Percentiles rank a stretch among this genome's conserved stretches.
phyloP scores from a whole-genome alignment of 2,329 filamentous ascomycete genomes.

The Ustulina deusta region DNA sequence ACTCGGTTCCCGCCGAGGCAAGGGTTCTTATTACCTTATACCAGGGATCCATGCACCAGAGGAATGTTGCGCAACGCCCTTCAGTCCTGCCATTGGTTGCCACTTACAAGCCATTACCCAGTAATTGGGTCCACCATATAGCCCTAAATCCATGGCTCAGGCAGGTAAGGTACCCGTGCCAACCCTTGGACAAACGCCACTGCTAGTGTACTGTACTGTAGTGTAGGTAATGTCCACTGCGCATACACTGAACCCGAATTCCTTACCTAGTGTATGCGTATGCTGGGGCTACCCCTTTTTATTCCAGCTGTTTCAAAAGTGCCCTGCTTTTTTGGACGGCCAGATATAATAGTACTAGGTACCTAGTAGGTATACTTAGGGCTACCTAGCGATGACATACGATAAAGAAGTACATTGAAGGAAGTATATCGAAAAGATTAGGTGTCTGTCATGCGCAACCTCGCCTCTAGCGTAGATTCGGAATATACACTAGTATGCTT shows the following conservation, averaged over 20 bases:
- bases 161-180: conserved; percentile 13
- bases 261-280: no score
- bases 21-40: conserved; percentile 6
- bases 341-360: no score
- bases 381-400: no score
- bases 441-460: background rate
- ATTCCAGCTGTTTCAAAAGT: conserved; percentile 19
- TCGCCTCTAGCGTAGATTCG: no score
- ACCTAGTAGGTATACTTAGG: no score
- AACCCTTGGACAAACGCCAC: background rate
- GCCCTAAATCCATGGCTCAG: background rate
- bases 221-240: background rate
- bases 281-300: background rate
- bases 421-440: no score
- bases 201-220: no score
- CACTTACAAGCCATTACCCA: conserved; percentile 1
- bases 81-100: conserved; percentile 3
- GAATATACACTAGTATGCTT: no score
- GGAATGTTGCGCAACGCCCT: conserved; percentile 9
- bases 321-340: no score
- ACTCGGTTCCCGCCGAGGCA: conserved; percentile 23
- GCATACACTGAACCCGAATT: background rate
- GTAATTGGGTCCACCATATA: conserved; percentile 4
- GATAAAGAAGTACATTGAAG: no score
- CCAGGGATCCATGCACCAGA: background rate